These are phyloP conservation scores for Elsinoe perseae DNA, from an alignment of 2,329 filamentous ascomycete species.

Conservation along the genomic window DNA sequence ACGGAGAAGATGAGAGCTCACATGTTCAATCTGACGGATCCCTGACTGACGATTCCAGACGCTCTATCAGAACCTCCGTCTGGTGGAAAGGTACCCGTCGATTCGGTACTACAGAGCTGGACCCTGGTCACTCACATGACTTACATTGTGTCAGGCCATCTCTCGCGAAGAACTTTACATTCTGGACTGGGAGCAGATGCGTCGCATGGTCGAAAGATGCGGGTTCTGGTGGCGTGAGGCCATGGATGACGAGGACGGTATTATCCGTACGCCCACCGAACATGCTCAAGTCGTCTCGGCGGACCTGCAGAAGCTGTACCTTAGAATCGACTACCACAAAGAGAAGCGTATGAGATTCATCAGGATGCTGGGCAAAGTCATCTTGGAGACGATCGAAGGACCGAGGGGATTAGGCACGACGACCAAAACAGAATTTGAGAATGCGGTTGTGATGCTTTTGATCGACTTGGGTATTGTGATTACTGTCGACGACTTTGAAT, in stretches of 20 bases:
- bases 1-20: not conserved
- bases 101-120: not conserved
- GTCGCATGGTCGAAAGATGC: not conserved
- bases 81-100: not conserved
- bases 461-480: not conserved
- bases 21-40: not conserved
- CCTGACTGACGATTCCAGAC: not conserved
- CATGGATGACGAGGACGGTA: not conserved
- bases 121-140: not conserved
- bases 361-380: not conserved
- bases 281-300: not conserved
- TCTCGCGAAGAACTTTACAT: slow-evolving; percentile 2
- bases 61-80: not conserved
- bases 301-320: slow-evolving; percentile 6
- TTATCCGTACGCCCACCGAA: not conserved
- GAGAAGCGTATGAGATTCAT: not conserved
- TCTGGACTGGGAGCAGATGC: slow-evolving; percentile 6
- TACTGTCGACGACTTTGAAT: slow-evolving; percentile 7
- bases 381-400: not conserved
- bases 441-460: not conserved
- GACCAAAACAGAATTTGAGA: not conserved
- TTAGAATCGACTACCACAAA: not conserved
- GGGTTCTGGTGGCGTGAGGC: not conserved
- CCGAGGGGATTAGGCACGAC: not conserved
- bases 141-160: not conserved